Conservation (phyloP, 148 eudicot genomes). For the Amaranthus cruentus region DNA sequence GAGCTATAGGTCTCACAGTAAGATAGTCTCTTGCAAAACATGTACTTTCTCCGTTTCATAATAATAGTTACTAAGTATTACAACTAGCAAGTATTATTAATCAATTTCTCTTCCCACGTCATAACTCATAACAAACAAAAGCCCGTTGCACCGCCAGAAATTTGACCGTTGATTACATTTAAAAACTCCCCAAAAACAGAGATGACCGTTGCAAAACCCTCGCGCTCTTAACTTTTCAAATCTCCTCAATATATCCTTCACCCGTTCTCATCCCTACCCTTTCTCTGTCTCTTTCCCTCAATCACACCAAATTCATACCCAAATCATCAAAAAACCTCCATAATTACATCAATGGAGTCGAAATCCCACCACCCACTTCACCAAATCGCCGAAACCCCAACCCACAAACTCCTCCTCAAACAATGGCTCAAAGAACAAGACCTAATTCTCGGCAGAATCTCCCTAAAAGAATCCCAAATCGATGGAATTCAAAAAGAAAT, state of each 20-base stretch:
- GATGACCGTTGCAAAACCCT: constrained; percentile 26
- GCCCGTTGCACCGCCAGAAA: constrained; percentile 4
- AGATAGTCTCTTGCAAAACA: too few species aligned
- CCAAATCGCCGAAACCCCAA: constrained; percentile 69
- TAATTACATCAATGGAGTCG: constrained; percentile 35
- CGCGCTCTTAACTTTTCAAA: neutral
- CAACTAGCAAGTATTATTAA: too few species aligned
- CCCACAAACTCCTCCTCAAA: constrained; percentile 82
- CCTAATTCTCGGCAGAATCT: constrained; percentile 52
- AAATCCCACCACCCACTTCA: constrained; percentile 64
- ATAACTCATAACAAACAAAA: neutral
- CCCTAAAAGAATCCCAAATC: constrained; percentile 79
- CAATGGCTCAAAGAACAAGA: constrained; percentile 89
- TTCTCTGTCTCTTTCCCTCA: neutral
- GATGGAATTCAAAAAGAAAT: constrained; percentile 52
- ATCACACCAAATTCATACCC: constrained; percentile 3
- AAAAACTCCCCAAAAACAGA: neutral
- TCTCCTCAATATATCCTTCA: neutral
- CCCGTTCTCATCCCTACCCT: neutral
- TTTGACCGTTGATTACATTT: constrained; percentile 20
- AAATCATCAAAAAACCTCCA: constrained; percentile 18
- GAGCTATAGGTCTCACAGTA: too few species aligned
- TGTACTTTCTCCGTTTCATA: too few species aligned
- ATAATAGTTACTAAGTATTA: too few species aligned
- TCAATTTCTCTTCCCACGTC: too few species aligned